Base-by-base conservation (phyloP, 2,329 filamentous ascomycete genomes). In the Arthrinium phaeospermum region DNA sequence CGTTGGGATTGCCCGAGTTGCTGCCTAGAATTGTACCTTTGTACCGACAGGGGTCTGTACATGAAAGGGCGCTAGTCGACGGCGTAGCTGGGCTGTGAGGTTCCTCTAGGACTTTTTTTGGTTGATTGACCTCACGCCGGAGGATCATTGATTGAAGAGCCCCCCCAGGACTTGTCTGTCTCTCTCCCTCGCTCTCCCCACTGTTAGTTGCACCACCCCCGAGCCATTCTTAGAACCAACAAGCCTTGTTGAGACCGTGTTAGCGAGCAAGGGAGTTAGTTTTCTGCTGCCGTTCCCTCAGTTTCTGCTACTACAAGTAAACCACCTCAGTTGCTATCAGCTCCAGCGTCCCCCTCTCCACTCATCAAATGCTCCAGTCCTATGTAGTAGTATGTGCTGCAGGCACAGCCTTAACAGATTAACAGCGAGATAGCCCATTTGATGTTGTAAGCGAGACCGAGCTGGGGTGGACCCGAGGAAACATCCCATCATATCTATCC, bases 11-110 rank as follows among this genome's bases (percentile, higher is more conserved):
- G 57, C 22, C 41, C 34, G 57, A 64, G 57, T 64, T 64, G 57
- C 57, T 64, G 57, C 57, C 57, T 64, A 64, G 57, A 64, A 41
- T 64, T 64, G 57, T 64, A 64, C 57, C 57, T n/a, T n/a, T 19
- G 57, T 64, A 64, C 57, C 57, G 57, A 64, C 57, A 64, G 34
- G 57, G 53, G 34, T n/a, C 19, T 7, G 46, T 7, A n/a, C 46
- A n/a, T n/a, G 30, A 6, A 12, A n/a, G 7, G 22, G 34, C 57
- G 22, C 57, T 64, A 64, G 57, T 64, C 19, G 30, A 64, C 57
- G 57, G 57, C 57, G 57, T 19, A 64, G 57, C 57, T 64, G 57
- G 57, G 57, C 57, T 64, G 57, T 64, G 57, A 64, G 53, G 34
- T 41, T 64, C 57, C 57, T 64, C 57, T 64, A 64, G 57, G 57